phyloP scores from a whole-genome alignment of 306 rosid genomes.

The Acacia crassicarpa region DNA sequence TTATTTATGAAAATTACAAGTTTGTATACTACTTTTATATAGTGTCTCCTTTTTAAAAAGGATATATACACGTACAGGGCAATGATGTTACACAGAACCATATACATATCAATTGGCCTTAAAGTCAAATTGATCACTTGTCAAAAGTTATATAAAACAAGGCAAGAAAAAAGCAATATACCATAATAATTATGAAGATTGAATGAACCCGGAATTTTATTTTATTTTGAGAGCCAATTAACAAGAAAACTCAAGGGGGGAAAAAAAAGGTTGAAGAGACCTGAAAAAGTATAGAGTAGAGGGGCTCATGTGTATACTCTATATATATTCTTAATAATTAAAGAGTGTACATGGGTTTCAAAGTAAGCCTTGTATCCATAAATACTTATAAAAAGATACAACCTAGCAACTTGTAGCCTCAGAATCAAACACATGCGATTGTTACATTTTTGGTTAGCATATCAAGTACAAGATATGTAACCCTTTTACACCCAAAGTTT shows the following conservation, averaged over 20 bases:
- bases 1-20: neutral
- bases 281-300: neutral
- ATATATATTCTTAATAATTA: conserved; percentile 30
- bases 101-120: neutral
- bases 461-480: conserved; percentile 46
- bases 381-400: conserved; percentile 24
- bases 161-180: neutral
- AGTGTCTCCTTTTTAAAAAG: neutral
- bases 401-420: conserved; percentile 31
- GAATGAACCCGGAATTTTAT: neutral
- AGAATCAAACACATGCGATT: conserved; percentile 67
- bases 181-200: neutral
- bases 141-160: neutral
- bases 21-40: neutral
- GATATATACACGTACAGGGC: neutral
- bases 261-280: conserved; percentile 28
- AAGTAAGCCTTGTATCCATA: conserved; percentile 37
- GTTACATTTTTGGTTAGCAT: conserved; percentile 35
- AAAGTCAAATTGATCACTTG: conserved; percentile 8
- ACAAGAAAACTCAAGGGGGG: conserved; percentile 5
- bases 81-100: neutral
- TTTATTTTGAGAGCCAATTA: neutral
- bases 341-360: conserved; percentile 4
- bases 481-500: conserved; percentile 14
- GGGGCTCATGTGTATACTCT: conserved; percentile 39